Percentiles rank a stretch among this genome's conserved stretches.
These are phyloP conservation scores for Dendrocalamus sinicus DNA, from an alignment of 176 grass and related monocot species.

Conservation along the genomic window DNA sequence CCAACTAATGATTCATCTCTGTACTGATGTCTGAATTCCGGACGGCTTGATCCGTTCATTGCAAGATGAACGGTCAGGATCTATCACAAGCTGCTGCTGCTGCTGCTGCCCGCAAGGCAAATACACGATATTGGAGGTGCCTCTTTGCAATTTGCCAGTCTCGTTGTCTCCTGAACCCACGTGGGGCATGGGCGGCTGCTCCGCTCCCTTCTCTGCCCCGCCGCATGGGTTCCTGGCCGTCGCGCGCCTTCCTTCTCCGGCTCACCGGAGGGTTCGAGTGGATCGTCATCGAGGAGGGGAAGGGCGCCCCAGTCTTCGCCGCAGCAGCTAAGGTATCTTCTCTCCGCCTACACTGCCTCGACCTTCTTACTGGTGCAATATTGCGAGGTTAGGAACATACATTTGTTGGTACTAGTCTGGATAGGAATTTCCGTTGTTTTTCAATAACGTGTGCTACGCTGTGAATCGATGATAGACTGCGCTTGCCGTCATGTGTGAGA, in stretches of 20 bases:
- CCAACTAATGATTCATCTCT: background rate
- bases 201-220: background rate
- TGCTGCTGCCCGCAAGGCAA: background rate
- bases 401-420: background rate
- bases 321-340: slow-evolving; percentile 29
- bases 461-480: background rate
- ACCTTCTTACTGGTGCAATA: background rate
- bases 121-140: background rate
- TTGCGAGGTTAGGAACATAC: background rate
- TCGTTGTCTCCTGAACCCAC: background rate
- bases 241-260: background rate
- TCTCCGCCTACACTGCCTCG: background rate
- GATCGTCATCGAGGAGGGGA: background rate
- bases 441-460: too few relatives aligned
- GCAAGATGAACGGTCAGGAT: slow-evolving; percentile 9
- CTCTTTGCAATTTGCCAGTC: background rate
- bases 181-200: background rate
- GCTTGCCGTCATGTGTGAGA: background rate
- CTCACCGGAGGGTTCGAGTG: background rate
- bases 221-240: background rate
- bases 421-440: background rate
- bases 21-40: background rate
- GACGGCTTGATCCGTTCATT: background rate
- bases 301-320: background rate
- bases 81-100: background rate